phyloP scores from a whole-genome alignment of 495 filamentous ascomycete genomes.

The Talaromyces adpressus region DNA sequence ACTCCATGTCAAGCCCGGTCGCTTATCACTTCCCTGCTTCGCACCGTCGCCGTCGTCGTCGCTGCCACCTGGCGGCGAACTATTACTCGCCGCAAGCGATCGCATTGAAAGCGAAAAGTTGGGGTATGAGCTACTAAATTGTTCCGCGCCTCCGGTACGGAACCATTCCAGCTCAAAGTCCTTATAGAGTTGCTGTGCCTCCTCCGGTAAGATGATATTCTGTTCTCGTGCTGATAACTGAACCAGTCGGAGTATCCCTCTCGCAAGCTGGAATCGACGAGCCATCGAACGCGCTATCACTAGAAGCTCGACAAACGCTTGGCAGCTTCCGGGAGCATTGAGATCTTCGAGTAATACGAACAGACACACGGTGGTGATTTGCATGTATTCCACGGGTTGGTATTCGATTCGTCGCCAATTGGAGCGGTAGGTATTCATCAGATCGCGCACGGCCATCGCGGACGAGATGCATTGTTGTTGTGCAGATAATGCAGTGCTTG shows the following conservation, averaged over 20 bases:
- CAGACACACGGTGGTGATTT: slow-evolving; percentile 10
- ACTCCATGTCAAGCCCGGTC: not conserved
- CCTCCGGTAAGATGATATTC: slow-evolving; percentile 53
- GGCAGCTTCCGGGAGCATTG: slow-evolving; percentile 4
- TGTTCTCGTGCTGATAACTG: slow-evolving; percentile 50
- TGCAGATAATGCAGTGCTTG: not conserved
- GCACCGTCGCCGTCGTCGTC: not conserved
- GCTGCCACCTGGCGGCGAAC: not conserved
- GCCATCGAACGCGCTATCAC: slow-evolving; percentile 12
- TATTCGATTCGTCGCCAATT: slow-evolving; percentile 15
- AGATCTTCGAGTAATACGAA: slow-evolving; percentile 17
- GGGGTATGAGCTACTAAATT: slow-evolving; percentile 17
- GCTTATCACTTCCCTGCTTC: not conserved
- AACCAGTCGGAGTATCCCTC: slow-evolving; percentile 26
- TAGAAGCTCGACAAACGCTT: slow-evolving; percentile 15
- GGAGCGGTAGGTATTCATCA: slow-evolving; percentile 10
- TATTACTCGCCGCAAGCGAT: not conserved
- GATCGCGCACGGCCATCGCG: slow-evolving; percentile 20
- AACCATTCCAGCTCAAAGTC: slow-evolving; percentile 14
- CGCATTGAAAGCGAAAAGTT: slow-evolving; percentile 10
- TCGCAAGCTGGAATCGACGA: slow-evolving; percentile 15
- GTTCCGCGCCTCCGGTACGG: slow-evolving; percentile 3
- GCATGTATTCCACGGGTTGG: slow-evolving; percentile 9
- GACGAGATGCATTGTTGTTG: slow-evolving; percentile 15
- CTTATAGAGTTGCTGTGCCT: slow-evolving; percentile 47